These are phyloP conservation scores for Gelatoporia subvermispora DNA, from an alignment of 768 basidiomycete genomes.

Conservation along the genomic window DNA sequence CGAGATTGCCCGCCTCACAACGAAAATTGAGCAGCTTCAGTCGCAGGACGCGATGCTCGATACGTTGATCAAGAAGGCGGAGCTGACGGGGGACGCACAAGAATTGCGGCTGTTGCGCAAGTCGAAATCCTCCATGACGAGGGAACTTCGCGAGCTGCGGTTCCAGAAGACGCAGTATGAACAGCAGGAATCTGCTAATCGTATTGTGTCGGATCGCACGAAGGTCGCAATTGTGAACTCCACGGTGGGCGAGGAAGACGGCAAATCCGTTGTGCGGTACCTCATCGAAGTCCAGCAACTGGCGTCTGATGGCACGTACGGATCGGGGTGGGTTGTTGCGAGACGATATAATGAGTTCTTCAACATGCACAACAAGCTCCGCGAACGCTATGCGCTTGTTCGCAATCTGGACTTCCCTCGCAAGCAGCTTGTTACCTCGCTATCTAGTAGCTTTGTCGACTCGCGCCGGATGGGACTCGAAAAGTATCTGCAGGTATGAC, in stretches of 20 bases:
- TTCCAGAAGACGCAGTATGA: constrained; percentile 94
- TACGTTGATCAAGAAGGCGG: constrained; percentile 89
- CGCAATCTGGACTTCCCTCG: constrained; percentile 84
- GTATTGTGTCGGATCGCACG: constrained; percentile 79
- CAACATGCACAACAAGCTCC: constrained; percentile 79
- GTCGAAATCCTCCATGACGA: constrained; percentile 74
- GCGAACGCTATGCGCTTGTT: constrained; percentile 66
- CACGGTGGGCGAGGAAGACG: constrained; percentile 75
- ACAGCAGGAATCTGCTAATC: constrained; percentile 89
- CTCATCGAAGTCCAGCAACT: constrained; percentile 89
- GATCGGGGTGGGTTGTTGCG: constrained; percentile 90
- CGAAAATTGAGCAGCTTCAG: constrained; percentile 72
- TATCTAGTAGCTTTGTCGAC: constrained; percentile 87
- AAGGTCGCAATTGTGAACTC: constrained; percentile 82
- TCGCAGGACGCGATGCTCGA: constrained; percentile 82
- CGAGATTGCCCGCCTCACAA: constrained; percentile 76
- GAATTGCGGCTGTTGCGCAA: constrained; percentile 79
- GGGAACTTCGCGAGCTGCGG: constrained; percentile 77
- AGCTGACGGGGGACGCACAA: constrained; percentile 84
- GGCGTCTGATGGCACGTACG: constrained; percentile 69
- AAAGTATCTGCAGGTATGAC: constrained; percentile 81
- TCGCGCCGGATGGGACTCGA: constrained; percentile 73
- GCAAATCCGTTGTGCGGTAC: constrained; percentile 89
- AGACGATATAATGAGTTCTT: constrained; percentile 94
- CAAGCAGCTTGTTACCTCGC: constrained; percentile 84